phyloP scores from a whole-genome alignment of 352 stramenopile genomes.

The Pythium sukuiense region DNA sequence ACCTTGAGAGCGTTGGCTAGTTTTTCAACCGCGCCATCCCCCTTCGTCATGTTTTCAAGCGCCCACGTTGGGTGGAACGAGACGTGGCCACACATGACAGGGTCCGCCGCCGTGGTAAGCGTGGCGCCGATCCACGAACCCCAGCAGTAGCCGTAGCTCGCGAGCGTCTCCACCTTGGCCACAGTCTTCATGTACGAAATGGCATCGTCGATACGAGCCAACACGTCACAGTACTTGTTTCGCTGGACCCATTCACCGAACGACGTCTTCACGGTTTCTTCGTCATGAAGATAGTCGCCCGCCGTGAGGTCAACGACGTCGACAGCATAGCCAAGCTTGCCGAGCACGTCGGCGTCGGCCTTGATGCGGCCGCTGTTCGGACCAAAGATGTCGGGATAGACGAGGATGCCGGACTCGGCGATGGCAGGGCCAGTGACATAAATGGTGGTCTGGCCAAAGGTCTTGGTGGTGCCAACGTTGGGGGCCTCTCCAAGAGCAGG shows the following conservation, averaged over 20 bases:
- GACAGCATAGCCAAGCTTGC: slow-evolving; percentile 75
- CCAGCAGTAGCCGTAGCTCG: slow-evolving; percentile 86
- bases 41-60: slow-evolving; percentile 76
- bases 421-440: slow-evolving; percentile 69
- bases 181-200: slow-evolving; percentile 69
- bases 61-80: slow-evolving; percentile 84
- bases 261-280: slow-evolving; percentile 23
- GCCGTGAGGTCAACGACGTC: slow-evolving; percentile 67
- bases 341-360: slow-evolving; percentile 68
- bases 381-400: slow-evolving; percentile 76
- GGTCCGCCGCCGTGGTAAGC: slow-evolving; percentile 41
- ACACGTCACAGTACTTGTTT: slow-evolving; percentile 60
- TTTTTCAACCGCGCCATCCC: slow-evolving; percentile 66
- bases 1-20: slow-evolving; percentile 70
- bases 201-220: slow-evolving; percentile 66
- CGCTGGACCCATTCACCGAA: slow-evolving; percentile 67
- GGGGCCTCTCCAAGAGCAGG: slow-evolving; percentile 43
- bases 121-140: slow-evolving; percentile 73
- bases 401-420: slow-evolving; percentile 67
- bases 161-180: slow-evolving; percentile 53
- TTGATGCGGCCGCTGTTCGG: slow-evolving; percentile 81
- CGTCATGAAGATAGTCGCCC: slow-evolving; percentile 65
- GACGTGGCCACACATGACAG: slow-evolving; percentile 60
- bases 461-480: slow-evolving; percentile 61
- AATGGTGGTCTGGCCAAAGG: slow-evolving; percentile 62